Conservation (phyloP, 768 basidiomycete genomes). For the Lactarius sanguifluus region DNA sequence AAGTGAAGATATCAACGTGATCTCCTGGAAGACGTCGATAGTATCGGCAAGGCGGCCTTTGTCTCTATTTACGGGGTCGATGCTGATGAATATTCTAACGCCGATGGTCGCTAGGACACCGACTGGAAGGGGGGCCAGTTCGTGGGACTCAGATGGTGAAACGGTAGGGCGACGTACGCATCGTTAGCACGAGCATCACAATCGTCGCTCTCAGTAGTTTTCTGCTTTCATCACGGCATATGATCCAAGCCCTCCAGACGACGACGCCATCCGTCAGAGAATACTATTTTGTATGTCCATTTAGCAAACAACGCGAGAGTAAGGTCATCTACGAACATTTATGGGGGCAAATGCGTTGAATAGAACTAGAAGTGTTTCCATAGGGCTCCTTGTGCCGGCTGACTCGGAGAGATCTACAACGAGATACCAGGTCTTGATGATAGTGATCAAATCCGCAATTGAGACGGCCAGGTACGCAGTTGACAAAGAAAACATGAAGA, state of each 20-base stretch:
- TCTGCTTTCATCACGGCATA: slow-evolving; percentile 3
- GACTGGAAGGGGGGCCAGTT: not conserved
- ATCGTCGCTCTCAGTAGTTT: not conserved
- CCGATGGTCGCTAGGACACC: not conserved
- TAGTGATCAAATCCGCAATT: not conserved
- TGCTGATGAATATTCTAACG: not conserved
- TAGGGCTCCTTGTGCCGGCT: not conserved
- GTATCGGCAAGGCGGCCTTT: not conserved
- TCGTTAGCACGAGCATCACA: not conserved
- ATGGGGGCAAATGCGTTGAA: not conserved
- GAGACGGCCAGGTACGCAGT: not conserved
- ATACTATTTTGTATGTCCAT: not conserved
- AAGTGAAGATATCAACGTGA: slow-evolving; percentile 1
- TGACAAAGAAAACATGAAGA: slow-evolving; percentile 8
- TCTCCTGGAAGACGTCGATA: not conserved
- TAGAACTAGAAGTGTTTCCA: not conserved
- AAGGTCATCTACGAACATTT: not conserved
- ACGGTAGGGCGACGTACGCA: not conserved
- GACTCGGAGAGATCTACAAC: not conserved
- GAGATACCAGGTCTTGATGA: slow-evolving; percentile 3
- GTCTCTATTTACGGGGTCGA: not conserved
- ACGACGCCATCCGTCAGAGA: slow-evolving; percentile 1
- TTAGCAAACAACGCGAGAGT: not conserved
- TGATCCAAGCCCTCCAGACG: slow-evolving; percentile 3
- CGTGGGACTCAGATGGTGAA: not conserved